Evolutionary conservation across 495 filamentous ascomycete species (phyloP), one percentile per base, ranked within the genome.

Genomic region (Tuber brumale): DNA sequence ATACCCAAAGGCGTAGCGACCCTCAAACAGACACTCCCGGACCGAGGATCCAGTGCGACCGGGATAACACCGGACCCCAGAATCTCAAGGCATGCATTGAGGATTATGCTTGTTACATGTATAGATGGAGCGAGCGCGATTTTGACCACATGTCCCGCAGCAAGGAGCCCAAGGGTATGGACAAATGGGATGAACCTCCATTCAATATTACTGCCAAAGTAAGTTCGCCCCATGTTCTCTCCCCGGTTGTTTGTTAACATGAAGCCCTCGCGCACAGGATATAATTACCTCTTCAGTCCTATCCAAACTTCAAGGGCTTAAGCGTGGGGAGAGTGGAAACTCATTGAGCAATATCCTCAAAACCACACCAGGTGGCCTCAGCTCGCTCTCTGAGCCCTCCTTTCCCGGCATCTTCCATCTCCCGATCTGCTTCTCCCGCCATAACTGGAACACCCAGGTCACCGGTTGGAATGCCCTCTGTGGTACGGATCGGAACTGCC

Each of bases 41-140:
- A 1, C 6, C 69, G 6, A 57, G 9, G 16, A 61, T 69, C 42
- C 31, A 45, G 18, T 82, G 81, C 31, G 51, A 61, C 3, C 66
- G 73, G 27, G 81, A 82, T 66, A 79, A 80, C 48, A 74, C 70
- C 31, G 81, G 81, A 5, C 81, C 81, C 14, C 77, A 80, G 41
- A 73, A 82, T 44, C 74, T 82, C 70, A 82, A 82, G 71, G 81
- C 81, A 39, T 82, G 81, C 46, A 48, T 82, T 42, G 81, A 39
- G 7, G 72, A 74, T 42, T 57, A 73, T 69, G 73, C 76, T 31
- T 82, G 81, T 44, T 82, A 82, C 69, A 35, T 82, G 75, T 82
- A 82, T 21, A 73, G 79, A 48, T 82, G 80, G 81, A 77, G 77
- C 18, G 81, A 80, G 27, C 81, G 77, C 23, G 4, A 57, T 1